These are phyloP conservation scores for Nannochloris sp. DNA, from an alignment of 139 green algal genomes.

Conservation along the genomic window DNA sequence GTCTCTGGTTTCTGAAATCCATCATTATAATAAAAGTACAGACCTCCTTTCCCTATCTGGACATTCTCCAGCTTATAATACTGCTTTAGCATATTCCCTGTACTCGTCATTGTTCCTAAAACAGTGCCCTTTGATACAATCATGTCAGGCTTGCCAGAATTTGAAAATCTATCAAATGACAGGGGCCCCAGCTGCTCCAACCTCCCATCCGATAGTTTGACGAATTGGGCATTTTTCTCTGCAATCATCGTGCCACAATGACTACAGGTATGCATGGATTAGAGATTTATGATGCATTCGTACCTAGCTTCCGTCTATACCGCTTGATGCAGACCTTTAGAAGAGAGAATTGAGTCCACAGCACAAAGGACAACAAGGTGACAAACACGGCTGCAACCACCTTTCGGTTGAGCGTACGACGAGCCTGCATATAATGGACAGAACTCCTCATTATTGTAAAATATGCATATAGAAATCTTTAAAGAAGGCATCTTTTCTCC, in stretches of 20 bases:
- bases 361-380: background rate
- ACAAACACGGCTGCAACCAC: too few species aligned
- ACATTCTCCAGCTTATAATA: slow-evolving; percentile 6
- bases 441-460: too few species aligned
- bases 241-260: background rate
- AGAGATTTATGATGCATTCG: background rate
- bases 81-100: background rate
- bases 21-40: background rate
- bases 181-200: background rate
- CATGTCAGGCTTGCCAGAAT: background rate
- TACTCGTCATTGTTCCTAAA: slow-evolving; percentile 5
- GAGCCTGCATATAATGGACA: too few species aligned
- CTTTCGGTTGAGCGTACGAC: too few species aligned
- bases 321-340: background rate
- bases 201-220: background rate
- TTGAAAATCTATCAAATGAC: background rate
- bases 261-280: too few species aligned
- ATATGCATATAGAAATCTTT: too few species aligned
- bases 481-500: too few species aligned
- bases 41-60: background rate
- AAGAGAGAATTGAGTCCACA: background rate
- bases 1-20: background rate
- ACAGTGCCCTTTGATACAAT: slow-evolving; percentile 3
- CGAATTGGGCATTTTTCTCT: background rate
- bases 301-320: background rate